A percentile compares a stretch with the other conserved stretches of the same genome.
These are phyloP conservation scores for Entomortierella parvispora DNA, from an alignment of 192 early-diverging fungal genomes.

Conservation along the genomic window DNA sequence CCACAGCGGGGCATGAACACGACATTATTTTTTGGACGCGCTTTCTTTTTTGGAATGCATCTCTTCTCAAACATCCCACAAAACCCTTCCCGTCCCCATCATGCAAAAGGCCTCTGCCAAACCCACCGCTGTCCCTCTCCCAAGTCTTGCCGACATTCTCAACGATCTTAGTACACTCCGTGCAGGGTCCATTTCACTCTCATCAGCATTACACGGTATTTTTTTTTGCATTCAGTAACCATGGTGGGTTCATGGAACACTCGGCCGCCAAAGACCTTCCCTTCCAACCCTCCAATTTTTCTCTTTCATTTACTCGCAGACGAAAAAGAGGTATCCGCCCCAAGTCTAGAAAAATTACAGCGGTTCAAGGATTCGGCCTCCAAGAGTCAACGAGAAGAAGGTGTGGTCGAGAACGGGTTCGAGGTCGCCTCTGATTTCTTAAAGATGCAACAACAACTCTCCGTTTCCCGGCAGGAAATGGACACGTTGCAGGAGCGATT, in stretches of 20 bases:
- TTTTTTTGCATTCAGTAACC: not conserved
- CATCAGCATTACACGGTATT: conserved; percentile 1
- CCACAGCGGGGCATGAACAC: too few species aligned
- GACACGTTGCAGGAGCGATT: conserved; percentile 39
- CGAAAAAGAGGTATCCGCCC: not conserved
- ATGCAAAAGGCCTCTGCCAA: not conserved
- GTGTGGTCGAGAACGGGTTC: conserved; percentile 44
- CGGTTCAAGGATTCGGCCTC: conserved; percentile 32
- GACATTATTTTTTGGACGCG: too few species aligned
- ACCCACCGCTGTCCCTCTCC: conserved; percentile 13
- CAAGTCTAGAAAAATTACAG: conserved; percentile 22
- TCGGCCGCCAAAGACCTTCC: not conserved
- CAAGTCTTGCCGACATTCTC: conserved; percentile 29
- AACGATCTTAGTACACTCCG: conserved; percentile 16
- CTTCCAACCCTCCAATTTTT: not conserved
- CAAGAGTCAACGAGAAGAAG: conserved; percentile 39
- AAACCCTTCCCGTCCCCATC: too few species aligned
- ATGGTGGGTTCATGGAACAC: not conserved
- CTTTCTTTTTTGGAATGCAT: too few species aligned
- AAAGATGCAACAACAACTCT: conserved; percentile 40
- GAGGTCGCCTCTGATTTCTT: conserved; percentile 39
- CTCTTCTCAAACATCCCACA: too few species aligned
- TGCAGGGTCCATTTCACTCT: conserved; percentile 26
- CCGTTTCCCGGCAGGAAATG: conserved; percentile 29
- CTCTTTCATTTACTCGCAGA: not conserved